phyloP scores from a whole-genome alignment of 305 asterid genomes.

The Solanum hybrid region DNA sequence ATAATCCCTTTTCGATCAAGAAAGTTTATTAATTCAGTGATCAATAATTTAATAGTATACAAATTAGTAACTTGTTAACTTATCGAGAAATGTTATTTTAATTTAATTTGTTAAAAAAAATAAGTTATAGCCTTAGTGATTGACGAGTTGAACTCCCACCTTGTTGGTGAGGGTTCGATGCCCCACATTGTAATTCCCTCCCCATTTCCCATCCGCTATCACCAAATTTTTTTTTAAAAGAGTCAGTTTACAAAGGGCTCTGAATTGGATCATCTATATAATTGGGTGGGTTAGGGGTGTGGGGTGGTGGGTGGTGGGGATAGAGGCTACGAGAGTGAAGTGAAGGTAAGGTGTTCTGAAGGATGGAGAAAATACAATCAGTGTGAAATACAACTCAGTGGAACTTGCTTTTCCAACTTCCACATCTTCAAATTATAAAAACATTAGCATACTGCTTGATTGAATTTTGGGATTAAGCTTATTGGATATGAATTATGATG shows the following conservation, averaged over 20 bases:
- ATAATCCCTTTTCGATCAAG: neutral
- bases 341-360: neutral
- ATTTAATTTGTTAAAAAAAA: neutral
- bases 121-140: neutral
- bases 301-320: neutral
- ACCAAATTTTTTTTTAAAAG: neutral
- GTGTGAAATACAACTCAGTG: neutral
- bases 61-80: neutral
- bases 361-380: too few relatives aligned
- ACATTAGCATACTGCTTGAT: neutral
- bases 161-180: neutral
- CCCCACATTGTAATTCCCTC: neutral
- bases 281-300: neutral
- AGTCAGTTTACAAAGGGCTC: neutral
- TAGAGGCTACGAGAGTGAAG: neutral
- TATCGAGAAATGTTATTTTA: neutral
- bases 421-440: neutral
- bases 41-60: neutral
- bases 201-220: rapidly evolving
- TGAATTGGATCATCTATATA: neutral
- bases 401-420: too few relatives aligned
- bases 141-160: neutral
- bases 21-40: neutral
- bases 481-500: neutral
- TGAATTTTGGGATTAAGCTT: neutral